These are phyloP conservation scores for Fusarium keratoplasticum DNA, from an alignment of 2,329 filamentous ascomycete species.

Conservation along the genomic window DNA sequence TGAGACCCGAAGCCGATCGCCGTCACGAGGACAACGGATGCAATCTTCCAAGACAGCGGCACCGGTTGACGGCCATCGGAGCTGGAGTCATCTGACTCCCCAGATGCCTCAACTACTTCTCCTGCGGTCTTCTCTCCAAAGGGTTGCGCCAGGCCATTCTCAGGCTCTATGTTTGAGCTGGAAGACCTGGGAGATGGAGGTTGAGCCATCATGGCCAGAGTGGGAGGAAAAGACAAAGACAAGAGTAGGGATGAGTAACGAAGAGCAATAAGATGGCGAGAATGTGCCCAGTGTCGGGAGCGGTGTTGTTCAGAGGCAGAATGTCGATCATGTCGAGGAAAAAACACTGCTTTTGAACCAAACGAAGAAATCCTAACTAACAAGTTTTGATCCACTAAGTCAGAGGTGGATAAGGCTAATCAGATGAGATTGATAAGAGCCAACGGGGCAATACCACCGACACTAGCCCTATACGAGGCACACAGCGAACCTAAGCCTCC, in stretches of 20 bases:
- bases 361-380: not conserved
- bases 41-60: constrained; percentile 34
- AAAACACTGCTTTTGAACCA: not conserved
- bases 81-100: not conserved
- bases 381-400: not conserved
- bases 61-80: not conserved
- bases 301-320: not conserved
- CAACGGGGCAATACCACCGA: not conserved
- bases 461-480: not conserved
- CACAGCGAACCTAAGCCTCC: not conserved
- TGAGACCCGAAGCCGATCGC: constrained; percentile 68
- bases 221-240: not conserved
- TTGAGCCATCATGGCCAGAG: not conserved
- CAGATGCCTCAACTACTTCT: not conserved
- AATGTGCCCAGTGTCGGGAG: not conserved
- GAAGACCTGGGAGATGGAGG: not conserved
- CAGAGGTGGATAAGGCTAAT: not conserved
- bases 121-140: not conserved
- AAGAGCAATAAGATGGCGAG: not conserved
- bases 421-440: not conserved
- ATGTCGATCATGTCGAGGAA: not conserved
- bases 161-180: not conserved
- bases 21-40: constrained; percentile 59
- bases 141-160: no score
- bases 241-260: not conserved